Base-by-base conservation (phyloP, 257 asterid genomes). In the Penstemon davidsonii region DNA sequence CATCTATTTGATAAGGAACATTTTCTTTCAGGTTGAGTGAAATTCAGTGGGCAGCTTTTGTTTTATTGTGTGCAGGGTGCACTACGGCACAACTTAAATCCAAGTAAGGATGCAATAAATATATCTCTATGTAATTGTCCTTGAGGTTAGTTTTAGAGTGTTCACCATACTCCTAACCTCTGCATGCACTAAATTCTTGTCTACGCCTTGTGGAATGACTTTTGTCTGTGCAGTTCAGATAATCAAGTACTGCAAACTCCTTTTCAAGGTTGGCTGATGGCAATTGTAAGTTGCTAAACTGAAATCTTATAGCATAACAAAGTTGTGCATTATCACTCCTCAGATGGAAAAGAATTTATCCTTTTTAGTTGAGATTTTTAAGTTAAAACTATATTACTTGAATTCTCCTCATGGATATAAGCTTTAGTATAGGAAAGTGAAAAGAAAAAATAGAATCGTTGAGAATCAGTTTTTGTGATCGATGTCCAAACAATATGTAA, bases 41-140 rank as follows among this genome's bases (percentile, higher is more conserved):
- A 80, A 83, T 87, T 71, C 99, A 94, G 74, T 94, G 99, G 97
- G 93, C 97, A 41, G 99, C 97, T 67, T 94, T 94, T 77, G 66
- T 91, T 77, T 85, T 94, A 77, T 78, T 94, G 76, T 85, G 96
- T 79, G 99, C 97, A n/a, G 99, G 99, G 67, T 94, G 99, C 88
- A 94, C 99, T 73, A 94, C 99, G 18, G 99, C 99, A 13, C 99
- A 91, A 79, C 99, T 94, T 47, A 91, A 86, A 66, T 83, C 97
- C 41, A 87, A 82, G 99, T 94, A 77, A 87, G 96, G 45, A 67
- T 73, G 55, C 47, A 53, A 19, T 63, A n/a, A 25, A 70, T 60
- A 37, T 64, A 50, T 74, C 72, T 39, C 36, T 70, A 66, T 62
- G 49, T 73, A 15, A 42, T 50, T 60, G 50, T 66, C 19, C 65